Evolutionary conservation across 768 basidiomycete genomes (phyloP).

Genomic region (Termitomyces sp.): DNA sequence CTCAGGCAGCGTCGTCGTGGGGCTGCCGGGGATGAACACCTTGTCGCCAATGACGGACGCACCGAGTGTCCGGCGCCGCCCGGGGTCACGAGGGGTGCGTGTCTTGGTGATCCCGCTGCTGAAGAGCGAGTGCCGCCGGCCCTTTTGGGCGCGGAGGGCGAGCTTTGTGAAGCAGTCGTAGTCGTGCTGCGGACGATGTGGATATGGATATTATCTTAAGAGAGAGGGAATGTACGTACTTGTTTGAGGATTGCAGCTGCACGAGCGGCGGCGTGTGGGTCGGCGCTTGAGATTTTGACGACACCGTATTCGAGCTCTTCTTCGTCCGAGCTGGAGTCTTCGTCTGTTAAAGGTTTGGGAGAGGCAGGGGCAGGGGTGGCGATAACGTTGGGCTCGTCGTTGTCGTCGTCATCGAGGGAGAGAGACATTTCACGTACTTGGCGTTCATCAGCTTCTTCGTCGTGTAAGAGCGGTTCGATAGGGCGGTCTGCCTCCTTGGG

Average conservation of each 20-base stretch:
- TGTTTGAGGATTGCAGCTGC: constrained; percentile 93
- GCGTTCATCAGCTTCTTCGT: constrained; percentile 8
- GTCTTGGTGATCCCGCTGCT: constrained; percentile 29
- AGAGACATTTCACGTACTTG: constrained; percentile 15
- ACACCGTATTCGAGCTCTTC: constrained; percentile 49
- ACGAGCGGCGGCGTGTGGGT: constrained; percentile 83
- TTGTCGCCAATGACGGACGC: constrained; percentile 43
- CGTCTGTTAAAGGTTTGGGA: constrained; percentile 14
- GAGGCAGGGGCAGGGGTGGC: background rate
- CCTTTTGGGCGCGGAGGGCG: constrained; percentile 7
- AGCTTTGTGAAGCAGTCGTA: constrained; percentile 75
- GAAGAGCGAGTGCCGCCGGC: constrained; percentile 19
- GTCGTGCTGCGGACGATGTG: constrained; percentile 55
- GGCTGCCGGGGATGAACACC: constrained; percentile 54
- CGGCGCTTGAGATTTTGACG: constrained; percentile 80
- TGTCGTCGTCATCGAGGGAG: constrained; percentile 1
- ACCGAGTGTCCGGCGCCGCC: constrained; percentile 13
- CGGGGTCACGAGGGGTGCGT: background rate
- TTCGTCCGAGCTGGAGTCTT: constrained; percentile 27
- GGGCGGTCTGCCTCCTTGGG: background rate
- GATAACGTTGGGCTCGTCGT: background rate
- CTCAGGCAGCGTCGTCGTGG: constrained; percentile 48
- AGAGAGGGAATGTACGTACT: constrained; percentile 39
- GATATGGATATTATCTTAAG: background rate
- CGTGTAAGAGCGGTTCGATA: background rate